Base-by-base conservation (phyloP, 1,139 yeast genomes). In the Lipomyces yarrowii region DNA sequence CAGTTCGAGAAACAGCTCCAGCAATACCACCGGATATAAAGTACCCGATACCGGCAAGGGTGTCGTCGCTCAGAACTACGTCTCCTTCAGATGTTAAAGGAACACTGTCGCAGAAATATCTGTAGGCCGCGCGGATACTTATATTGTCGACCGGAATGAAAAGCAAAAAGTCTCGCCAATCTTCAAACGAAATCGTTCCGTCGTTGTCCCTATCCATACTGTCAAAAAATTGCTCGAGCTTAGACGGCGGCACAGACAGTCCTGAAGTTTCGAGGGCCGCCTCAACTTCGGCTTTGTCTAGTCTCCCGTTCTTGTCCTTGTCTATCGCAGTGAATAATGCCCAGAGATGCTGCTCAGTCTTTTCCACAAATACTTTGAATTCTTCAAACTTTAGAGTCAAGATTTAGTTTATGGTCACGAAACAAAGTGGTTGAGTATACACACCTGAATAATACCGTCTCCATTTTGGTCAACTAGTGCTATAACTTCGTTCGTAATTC, bases 1-100 rank as follows among this genome's bases (percentile, higher is more conserved):
- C 89, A 0, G 98, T 92, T 78, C 99, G 86, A n/a, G 98, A 91
- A 3, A 94, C 89, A 5, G 94, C 99, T 1, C 99, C 99, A 0
- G 98, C 90, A 42, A 93, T 78, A 0, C 99, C 99, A 48, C 99
- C 99, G 0, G 98, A 97, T 48, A 92, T 78, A 74, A 94, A 94
- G 75, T 87, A 94, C 0, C 98, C 98, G 71, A 91, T 83, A 42
- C 98, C 96, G 74, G 88, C 87, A 57, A 91, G 80, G 63, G 90
- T 84, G 70, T 91, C 97, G 74, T 86, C 88, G 57, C 89, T 87
- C 56, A 92, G 82, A 0, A 96, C 88, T 66, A 92, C 92, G 78
- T 93, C 98, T 75, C 98, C 97, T 74, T 94, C 98, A 0, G 96
- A 86, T 2, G 90, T 86, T 58, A 92, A 79, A 74, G 91, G 97